Evolutionary conservation across 768 basidiomycete genomes (phyloP).

Genomic region (Pleurotus cornucopiae): DNA sequence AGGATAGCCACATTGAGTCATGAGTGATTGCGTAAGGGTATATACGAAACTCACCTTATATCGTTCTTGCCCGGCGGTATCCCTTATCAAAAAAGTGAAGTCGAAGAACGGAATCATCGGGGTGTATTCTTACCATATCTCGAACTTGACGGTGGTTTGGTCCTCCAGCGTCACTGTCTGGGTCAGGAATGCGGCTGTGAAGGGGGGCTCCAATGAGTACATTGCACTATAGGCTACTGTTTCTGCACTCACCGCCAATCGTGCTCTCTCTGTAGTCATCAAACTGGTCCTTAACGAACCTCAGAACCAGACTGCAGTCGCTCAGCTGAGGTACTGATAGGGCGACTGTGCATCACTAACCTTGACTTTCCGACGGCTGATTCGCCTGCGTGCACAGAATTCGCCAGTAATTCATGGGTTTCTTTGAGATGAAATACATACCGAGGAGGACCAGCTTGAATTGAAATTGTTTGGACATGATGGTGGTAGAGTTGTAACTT

Average conservation of each 20-base stretch:
- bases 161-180: conserved; percentile 92
- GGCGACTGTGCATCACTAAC: conserved; percentile 30
- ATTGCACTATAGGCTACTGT: background rate
- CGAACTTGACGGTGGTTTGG: conserved; percentile 92
- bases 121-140: conserved; percentile 73
- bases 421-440: conserved; percentile 27
- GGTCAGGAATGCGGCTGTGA: conserved; percentile 91
- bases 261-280: conserved; percentile 95
- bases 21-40: conserved; percentile 10
- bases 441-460: conserved; percentile 97
- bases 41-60: conserved; percentile 62
- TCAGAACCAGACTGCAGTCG: conserved; percentile 73
- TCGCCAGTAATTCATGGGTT: conserved; percentile 6
- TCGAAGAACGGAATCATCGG: background rate
- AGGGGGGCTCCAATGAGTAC: conserved; percentile 11
- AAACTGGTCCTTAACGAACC: conserved; percentile 96
- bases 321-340: conserved; percentile 17
- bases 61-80: conserved; percentile 93
- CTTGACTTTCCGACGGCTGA: conserved; percentile 97
- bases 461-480: conserved; percentile 88
- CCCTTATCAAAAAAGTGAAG: conserved; percentile 45
- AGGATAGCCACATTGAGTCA: conserved; percentile 7
- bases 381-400: conserved; percentile 58
- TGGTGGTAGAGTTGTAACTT: conserved; percentile 25
- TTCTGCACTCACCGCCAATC: conserved; percentile 65